phyloP scores from a whole-genome alignment of 2,329 filamentous ascomycete species.

The Helminthosporium solani region DNA sequence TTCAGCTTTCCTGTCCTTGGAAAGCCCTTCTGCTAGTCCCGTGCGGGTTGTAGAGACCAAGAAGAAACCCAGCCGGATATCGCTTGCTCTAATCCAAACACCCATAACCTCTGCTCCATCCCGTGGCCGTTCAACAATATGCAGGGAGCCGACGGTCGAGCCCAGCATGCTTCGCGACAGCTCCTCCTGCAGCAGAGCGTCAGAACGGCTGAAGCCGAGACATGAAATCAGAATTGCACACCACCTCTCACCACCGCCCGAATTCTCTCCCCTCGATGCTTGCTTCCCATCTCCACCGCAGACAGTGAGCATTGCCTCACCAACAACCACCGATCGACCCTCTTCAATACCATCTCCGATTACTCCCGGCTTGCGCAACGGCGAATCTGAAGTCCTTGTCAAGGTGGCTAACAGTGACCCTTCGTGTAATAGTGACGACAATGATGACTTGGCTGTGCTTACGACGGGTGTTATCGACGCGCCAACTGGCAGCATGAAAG shows the following conservation, averaged over 20 bases:
- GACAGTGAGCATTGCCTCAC: conserved; percentile 28
- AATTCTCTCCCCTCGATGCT: conserved; percentile 34
- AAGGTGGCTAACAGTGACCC: conserved; percentile 41
- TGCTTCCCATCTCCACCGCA: conserved; percentile 31
- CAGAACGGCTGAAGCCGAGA: conserved; percentile 12
- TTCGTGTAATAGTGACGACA: conserved; percentile 21
- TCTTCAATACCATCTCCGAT: conserved; percentile 39
- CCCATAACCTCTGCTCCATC: conserved; percentile 20
- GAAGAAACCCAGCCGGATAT: conserved; percentile 17
- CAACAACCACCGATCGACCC: conserved; percentile 31
- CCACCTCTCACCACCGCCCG: conserved; percentile 24
- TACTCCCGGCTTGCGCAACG: conserved; percentile 33
- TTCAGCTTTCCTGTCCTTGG: conserved; percentile 27
- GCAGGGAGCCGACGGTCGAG: conserved; percentile 15
- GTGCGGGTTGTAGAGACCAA: conserved; percentile 20
- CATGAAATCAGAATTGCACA: conserved; percentile 20
- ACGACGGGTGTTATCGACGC: conserved; percentile 27
- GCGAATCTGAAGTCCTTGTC: conserved; percentile 31
- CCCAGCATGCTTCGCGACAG: conserved; percentile 30
- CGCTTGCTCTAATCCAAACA: conserved; percentile 19
- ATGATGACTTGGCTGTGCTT: conserved; percentile 27
- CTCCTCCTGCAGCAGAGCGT: conserved; percentile 28
- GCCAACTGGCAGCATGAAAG: conserved; percentile 26
- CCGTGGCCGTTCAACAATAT: conserved; percentile 26
- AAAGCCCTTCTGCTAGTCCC: conserved; percentile 24